phyloP scores from a whole-genome alignment of 2,329 filamentous ascomycete genomes.

The Pyrenophora seminiperda region DNA sequence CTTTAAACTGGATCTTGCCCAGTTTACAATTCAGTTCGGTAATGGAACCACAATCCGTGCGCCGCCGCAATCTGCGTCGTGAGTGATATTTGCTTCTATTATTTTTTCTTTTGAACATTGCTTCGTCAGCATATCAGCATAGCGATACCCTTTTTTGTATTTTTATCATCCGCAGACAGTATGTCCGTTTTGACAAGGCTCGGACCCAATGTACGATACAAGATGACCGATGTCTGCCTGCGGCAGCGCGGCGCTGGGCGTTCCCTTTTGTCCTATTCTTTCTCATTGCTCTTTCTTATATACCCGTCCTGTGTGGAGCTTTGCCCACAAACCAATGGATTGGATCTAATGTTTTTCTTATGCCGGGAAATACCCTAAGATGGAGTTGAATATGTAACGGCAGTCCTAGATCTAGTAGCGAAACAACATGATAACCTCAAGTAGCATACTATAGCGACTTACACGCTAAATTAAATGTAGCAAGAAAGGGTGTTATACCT shows the following conservation, averaged over 20 bases:
- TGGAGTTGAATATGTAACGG: constrained; percentile 9
- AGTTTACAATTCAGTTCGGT: constrained; percentile 37
- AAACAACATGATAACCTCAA: neutral
- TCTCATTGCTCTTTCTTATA: constrained; percentile 14
- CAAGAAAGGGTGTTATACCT: neutral
- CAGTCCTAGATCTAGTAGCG: constrained; percentile 8
- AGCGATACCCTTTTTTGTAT: constrained; percentile 26
- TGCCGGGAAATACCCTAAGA: constrained; percentile 20
- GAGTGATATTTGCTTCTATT: constrained; percentile 1
- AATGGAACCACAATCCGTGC: constrained; percentile 43
- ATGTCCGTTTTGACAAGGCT: neutral
- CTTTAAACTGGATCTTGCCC: constrained; percentile 40
- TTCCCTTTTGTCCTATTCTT: constrained; percentile 7
- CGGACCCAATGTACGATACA: constrained; percentile 18
- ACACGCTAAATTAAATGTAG: neutral
- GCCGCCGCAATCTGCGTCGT: constrained; percentile 6
- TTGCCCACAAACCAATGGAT: constrained; percentile 24
- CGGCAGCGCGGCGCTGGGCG: constrained; percentile 3
- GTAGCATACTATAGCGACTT: constrained; percentile 10
- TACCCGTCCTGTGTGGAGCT: constrained; percentile 35
- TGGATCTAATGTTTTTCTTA: constrained; percentile 38
- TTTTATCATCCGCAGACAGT: constrained; percentile 3
- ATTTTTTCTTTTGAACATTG: neutral
- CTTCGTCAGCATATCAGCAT: constrained; percentile 14
- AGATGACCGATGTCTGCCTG: constrained; percentile 3